These are phyloP conservation scores for Cercospora nicotianae DNA, from an alignment of 2,329 filamentous ascomycete genomes.

Conservation along the genomic window DNA sequence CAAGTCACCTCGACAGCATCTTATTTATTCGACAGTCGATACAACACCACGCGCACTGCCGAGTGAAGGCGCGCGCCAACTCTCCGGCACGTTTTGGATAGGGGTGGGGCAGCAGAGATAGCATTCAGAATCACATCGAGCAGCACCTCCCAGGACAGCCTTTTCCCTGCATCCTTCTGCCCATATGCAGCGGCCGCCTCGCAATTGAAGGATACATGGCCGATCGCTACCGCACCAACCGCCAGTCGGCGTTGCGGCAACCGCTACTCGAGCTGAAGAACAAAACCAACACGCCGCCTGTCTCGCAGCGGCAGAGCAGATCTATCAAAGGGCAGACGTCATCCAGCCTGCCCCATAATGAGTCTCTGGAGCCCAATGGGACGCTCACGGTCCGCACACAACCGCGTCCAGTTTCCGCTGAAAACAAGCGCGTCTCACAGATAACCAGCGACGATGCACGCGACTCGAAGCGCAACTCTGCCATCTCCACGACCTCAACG, in stretches of 20 bases:
- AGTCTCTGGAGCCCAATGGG: constrained; percentile 48
- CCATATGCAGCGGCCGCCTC: background rate
- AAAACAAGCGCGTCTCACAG: constrained; percentile 57
- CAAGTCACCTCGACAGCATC: constrained; percentile 16
- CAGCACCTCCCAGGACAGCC: constrained; percentile 11
- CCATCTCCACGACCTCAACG: constrained; percentile 57
- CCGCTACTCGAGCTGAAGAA: constrained; percentile 36
- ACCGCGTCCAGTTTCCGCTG: constrained; percentile 38
- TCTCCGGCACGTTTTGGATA: constrained; percentile 26
- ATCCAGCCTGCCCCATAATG: constrained; percentile 44
- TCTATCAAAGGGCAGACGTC: constrained; percentile 26
- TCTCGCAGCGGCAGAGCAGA: constrained; percentile 22
- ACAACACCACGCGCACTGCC: constrained; percentile 10
- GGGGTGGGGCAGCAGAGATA: constrained; percentile 16
- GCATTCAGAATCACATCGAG: constrained; percentile 18
- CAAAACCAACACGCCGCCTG: constrained; percentile 34
- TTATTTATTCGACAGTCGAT: constrained; percentile 27
- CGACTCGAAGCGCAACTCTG: constrained; percentile 54
- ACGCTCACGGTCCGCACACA: constrained; percentile 44
- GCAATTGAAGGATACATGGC: constrained; percentile 29
- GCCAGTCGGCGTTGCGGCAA: constrained; percentile 30
- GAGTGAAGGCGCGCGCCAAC: constrained; percentile 6
- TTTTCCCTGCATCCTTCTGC: constrained; percentile 5
- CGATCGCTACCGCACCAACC: constrained; percentile 33
- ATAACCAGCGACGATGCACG: constrained; percentile 48